These are phyloP conservation scores for Tubosaeta sp. DNA, from an alignment of 768 basidiomycete genomes.

Conservation along the genomic window DNA sequence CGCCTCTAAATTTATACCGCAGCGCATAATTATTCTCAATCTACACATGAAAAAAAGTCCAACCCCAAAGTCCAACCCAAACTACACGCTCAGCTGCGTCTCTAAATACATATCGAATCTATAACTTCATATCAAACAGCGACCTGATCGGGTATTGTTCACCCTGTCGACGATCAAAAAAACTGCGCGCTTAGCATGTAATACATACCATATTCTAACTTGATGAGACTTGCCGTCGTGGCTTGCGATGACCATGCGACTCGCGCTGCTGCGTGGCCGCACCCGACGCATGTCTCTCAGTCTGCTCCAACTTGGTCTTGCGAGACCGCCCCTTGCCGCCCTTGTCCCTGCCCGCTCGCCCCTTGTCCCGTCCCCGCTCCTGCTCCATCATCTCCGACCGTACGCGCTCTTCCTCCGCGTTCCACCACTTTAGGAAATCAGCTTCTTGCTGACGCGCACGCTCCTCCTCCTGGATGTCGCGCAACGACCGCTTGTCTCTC, in stretches of 20 bases:
- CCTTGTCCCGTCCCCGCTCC: neutral
- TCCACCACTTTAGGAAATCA: conserved; percentile 90
- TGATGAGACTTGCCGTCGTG: neutral
- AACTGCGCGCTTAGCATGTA: neutral
- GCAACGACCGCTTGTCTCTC: conserved; percentile 60
- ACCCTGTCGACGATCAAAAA: neutral
- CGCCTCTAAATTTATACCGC: too few relatives aligned
- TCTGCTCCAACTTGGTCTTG: conserved; percentile 9
- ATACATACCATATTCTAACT: neutral
- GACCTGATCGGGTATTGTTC: neutral
- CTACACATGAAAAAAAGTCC: too few relatives aligned
- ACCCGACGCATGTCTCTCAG: neutral
- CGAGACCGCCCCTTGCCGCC: conserved; percentile 1
- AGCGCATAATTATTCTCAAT: too few relatives aligned
- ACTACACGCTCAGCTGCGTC: too few relatives aligned
- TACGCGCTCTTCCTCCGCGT: conserved; percentile 74
- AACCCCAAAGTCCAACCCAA: too few relatives aligned
- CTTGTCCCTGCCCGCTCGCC: neutral
- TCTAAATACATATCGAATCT: neutral
- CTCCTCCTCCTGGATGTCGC: conserved; percentile 87
- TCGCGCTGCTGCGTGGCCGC: conserved; percentile 1
- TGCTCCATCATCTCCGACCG: conserved; percentile 39
- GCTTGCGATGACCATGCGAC: neutral
- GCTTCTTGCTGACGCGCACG: conserved; percentile 58
- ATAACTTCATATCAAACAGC: neutral